Conservation (phyloP, 805 yeast species). For the Komagataella mondaviorum region DNA sequence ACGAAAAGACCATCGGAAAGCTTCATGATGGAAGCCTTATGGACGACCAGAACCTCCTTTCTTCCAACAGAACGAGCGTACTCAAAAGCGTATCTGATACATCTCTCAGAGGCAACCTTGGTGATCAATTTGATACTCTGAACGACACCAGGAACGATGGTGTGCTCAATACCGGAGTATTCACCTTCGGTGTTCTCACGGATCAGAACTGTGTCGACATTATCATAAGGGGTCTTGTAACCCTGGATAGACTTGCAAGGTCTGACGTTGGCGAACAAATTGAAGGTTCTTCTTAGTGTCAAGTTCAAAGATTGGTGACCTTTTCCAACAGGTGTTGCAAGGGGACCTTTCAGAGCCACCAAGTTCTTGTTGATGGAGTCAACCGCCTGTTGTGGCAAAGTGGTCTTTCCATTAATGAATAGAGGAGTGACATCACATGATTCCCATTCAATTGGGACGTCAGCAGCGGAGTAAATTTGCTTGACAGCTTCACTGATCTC, state of each 20-base stretch:
- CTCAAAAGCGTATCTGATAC: conserved; percentile 93
- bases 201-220: conserved; percentile 89
- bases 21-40: conserved; percentile 98
- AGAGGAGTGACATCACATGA: conserved; percentile 92
- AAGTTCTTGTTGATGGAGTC: conserved; percentile 84
- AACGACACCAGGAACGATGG: conserved; percentile 95
- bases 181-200: conserved; percentile 99
- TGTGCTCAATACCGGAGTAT: conserved; percentile 97
- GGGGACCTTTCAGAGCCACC: conserved; percentile 95
- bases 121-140: conserved; percentile 97
- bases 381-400: conserved; percentile 79
- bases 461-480: conserved; percentile 84
- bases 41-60: conserved; percentile 86
- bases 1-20: conserved; percentile 96
- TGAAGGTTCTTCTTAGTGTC: conserved; percentile 94
- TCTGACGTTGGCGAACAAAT: conserved; percentile 92
- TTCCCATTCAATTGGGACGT: conserved; percentile 96
- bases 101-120: conserved; percentile 91
- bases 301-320: conserved; percentile 97
- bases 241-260: conserved; percentile 93
- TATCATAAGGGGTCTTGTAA: conserved; percentile 77
- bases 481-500: conserved; percentile 94
- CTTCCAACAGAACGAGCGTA: conserved; percentile 82
- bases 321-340: conserved; percentile 97
- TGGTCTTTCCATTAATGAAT: conserved; percentile 82